Conservation (phyloP, 257 asterid genomes). For the Pogostemon cablin region DNA sequence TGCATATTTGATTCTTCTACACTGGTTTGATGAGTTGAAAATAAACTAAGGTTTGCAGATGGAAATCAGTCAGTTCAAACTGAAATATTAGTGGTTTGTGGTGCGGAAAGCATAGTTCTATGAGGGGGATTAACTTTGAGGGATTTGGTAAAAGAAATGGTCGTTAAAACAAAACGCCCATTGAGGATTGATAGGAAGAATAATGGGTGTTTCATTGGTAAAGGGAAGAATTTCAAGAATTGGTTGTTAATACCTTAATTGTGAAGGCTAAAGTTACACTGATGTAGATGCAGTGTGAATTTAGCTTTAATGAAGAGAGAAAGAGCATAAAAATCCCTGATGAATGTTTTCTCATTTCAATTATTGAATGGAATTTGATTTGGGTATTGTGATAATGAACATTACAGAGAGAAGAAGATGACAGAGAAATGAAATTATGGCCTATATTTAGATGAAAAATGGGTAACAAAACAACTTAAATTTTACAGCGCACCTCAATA, state of each 20-base stretch:
- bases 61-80: conserved; percentile 43
- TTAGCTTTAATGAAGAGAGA: too few species aligned
- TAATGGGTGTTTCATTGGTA: conserved; percentile 71
- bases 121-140: conserved; percentile 72
- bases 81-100: conserved; percentile 70
- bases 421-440: too few species aligned
- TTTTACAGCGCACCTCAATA: too few species aligned
- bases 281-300: not conserved
- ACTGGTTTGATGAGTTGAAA: conserved; percentile 66
- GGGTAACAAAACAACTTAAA: too few species aligned
- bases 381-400: too few species aligned
- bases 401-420: too few species aligned
- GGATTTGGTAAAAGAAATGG: conserved; percentile 60
- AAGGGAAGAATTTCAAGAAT: conserved; percentile 66
- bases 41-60: conserved; percentile 31
- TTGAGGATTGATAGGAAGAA: conserved; percentile 76
- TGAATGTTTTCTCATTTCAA: too few species aligned
- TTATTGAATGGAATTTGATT: too few species aligned
- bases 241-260: conserved; percentile 43
- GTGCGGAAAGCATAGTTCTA: conserved; percentile 70
- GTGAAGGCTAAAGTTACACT: too few species aligned
- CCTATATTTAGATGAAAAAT: too few species aligned
- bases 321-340: too few species aligned
- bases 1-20: conserved; percentile 73
- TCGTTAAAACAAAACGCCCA: conserved; percentile 60